Base-by-base conservation (phyloP, 1,284 basidiomycete species). In the Boletus nobilissimus region DNA sequence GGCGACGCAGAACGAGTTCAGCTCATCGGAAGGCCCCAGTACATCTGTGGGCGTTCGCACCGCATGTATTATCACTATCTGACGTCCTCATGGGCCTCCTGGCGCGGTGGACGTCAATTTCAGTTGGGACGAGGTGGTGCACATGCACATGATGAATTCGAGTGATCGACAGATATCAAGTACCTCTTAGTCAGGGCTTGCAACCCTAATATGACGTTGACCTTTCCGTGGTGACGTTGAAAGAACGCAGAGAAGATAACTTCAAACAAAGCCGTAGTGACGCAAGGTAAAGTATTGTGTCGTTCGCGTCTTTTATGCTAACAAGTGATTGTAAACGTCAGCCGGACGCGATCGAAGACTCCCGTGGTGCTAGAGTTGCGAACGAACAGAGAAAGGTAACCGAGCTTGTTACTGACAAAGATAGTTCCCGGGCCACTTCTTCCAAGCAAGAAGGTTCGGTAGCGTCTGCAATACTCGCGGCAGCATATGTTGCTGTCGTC, bases 131-230 rank as follows among this genome's bases (percentile, higher is more conserved):
- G 75, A 73, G 18, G 46, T 22, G 39, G n/a, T n/a, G n/a, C n/a
- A n/a, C n/a, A 63, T 39, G 16, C 70, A 67, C 36, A n/a, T 40
- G 48, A 64, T 29, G 14, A 10, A n/a, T 14, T 46, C 74, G 46
- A 67, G n/a, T 26, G 13, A 60, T 7, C 57, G 38, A n/a, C 75
- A 19, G 13, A 48, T 83, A 83, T 51, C 74, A 74, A 54, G 82
- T 84, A 1, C 83, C 82, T 73, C 72, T 77, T 26, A 80, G 73
- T 76, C 62, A 66, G 54, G 73, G 80, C 32, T 43, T 84, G 62
- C 63, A 65, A 29, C 32, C 74, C 0, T 36, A 73, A 5, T 38
- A 18, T 8, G 57, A 77, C 22, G 36, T 3, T 14, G 46, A 72
- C 29, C 18, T 14, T n/a, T 48, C 67, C 18, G 26, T 29, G 34